Percentiles rank a stretch among this genome's conserved stretches.
Conservation (phyloP, 2,329 filamentous ascomycete genomes). For the Penicillium sp. region DNA sequence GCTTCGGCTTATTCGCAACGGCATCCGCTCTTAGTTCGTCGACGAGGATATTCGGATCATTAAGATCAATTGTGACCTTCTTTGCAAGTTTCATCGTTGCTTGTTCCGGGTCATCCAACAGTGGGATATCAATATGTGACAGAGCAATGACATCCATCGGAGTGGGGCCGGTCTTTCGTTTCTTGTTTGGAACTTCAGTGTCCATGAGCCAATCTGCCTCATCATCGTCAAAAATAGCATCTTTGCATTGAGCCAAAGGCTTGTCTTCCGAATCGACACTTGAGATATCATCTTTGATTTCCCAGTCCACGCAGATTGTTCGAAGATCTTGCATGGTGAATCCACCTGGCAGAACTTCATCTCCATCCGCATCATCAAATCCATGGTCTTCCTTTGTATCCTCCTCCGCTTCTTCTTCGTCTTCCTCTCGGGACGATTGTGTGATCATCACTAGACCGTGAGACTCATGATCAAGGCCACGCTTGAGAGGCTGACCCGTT, state of each 20-base stretch:
- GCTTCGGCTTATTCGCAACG: conserved; percentile 54
- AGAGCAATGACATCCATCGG: conserved; percentile 50
- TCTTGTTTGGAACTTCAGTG: conserved; percentile 60
- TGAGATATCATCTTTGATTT: conserved; percentile 54
- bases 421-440: conserved; percentile 45
- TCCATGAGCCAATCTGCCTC: conserved; percentile 54
- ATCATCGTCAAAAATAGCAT: conserved; percentile 47
- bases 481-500: conserved; percentile 61
- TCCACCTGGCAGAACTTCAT: conserved; percentile 65
- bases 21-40: conserved; percentile 70
- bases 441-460: conserved; percentile 54
- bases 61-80: conserved; percentile 78
- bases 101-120: conserved; percentile 77
- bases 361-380: conserved; percentile 54
- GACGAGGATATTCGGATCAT: conserved; percentile 81
- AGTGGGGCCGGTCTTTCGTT: conserved; percentile 56
- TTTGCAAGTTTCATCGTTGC: conserved; percentile 72
- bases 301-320: conserved; percentile 85
- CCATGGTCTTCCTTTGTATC: conserved; percentile 50
- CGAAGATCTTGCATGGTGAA: conserved; percentile 77
- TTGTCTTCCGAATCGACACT: conserved; percentile 21
- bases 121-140: conserved; percentile 63
- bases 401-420: conserved; percentile 55
- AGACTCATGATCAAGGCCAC: conserved; percentile 53
- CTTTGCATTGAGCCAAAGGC: conserved; percentile 1